A percentile compares a stretch with the other conserved stretches of the same genome.
These are phyloP conservation scores for Boletus rex-veris DNA, from an alignment of 768 basidiomycete genomes.

Conservation along the genomic window DNA sequence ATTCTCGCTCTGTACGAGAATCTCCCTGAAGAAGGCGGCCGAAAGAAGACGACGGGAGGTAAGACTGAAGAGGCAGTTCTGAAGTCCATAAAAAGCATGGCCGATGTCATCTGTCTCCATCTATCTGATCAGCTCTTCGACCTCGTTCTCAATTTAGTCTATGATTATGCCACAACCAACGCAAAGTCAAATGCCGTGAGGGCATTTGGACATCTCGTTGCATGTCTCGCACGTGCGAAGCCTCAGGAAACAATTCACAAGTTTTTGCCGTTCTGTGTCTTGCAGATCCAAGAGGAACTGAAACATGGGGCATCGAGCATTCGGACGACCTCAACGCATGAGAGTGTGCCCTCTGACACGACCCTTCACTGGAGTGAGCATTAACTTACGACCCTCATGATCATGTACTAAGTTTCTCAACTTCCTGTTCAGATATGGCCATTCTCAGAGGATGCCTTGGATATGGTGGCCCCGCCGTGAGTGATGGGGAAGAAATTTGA, in stretches of 20 bases:
- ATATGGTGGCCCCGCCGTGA: slow-evolving; percentile 61
- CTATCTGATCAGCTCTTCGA: slow-evolving; percentile 65
- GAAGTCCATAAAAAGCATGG: slow-evolving; percentile 74
- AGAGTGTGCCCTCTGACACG: slow-evolving; percentile 77
- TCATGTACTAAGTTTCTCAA: background rate
- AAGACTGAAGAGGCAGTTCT: slow-evolving; percentile 72
- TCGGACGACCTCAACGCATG: slow-evolving; percentile 72
- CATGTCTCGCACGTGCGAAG: slow-evolving; percentile 75
- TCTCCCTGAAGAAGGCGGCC: slow-evolving; percentile 91
- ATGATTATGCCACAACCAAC: slow-evolving; percentile 84
- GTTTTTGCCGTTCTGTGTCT: slow-evolving; percentile 74
- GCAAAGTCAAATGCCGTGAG: slow-evolving; percentile 88
- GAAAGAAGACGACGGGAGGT: slow-evolving; percentile 80
- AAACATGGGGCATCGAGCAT: slow-evolving; percentile 87
- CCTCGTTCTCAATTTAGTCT: slow-evolving; percentile 78
- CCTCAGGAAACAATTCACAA: slow-evolving; percentile 73
- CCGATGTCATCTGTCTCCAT: slow-evolving; percentile 80
- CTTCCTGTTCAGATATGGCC: slow-evolving; percentile 54
- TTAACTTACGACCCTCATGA: background rate
- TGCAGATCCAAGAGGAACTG: slow-evolving; percentile 79
- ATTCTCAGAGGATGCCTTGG: slow-evolving; percentile 82
- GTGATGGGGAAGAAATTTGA: slow-evolving; percentile 18
- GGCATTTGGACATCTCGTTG: slow-evolving; percentile 84
- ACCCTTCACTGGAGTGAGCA: slow-evolving; percentile 89
- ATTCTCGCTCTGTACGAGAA: slow-evolving; percentile 86